A percentile compares a stretch with the other conserved stretches of the same genome.
Conservation (phyloP, 257 asterid species). For the Petunia secreta region DNA sequence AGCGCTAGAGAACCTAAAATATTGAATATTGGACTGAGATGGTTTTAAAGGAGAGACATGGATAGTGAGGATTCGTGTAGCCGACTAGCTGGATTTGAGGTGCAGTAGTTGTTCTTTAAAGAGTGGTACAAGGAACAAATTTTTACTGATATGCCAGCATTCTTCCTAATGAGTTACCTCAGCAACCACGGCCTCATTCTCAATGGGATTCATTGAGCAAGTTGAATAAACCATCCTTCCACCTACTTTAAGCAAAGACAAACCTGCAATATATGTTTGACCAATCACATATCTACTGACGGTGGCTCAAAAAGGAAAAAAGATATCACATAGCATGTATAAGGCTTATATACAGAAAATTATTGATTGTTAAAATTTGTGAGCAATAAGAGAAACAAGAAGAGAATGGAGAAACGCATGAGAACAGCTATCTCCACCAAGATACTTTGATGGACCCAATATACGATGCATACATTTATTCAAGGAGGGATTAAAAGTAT, state of each 20-base stretch:
- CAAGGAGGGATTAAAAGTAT: no score
- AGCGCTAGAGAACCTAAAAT: background rate
- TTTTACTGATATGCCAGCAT: background rate
- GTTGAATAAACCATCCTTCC: slow-evolving; percentile 81
- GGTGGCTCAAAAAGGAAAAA: background rate
- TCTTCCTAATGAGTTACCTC: slow-evolving; percentile 54
- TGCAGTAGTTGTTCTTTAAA: background rate
- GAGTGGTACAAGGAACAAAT: background rate
- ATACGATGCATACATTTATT: no score
- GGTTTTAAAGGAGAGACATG: background rate
- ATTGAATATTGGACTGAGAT: slow-evolving; percentile 15
- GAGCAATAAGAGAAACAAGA: background rate
- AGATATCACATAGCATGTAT: background rate
- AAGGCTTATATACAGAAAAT: background rate
- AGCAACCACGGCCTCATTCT: slow-evolving; percentile 78
- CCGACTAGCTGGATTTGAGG: background rate
- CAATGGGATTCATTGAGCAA: slow-evolving; percentile 83
- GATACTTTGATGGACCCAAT: no score
- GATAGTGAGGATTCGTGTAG: background rate
- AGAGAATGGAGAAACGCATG: background rate
- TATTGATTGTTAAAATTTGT: background rate
- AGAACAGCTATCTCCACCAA: no score
- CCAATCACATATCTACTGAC: background rate
- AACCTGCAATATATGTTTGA: slow-evolving; percentile 53
- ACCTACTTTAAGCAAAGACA: slow-evolving; percentile 85